Percentiles rank a stretch among this genome's conserved stretches.
Conservation (phyloP, 352 stramenopile species). For the Globisporangium viniferum region DNA sequence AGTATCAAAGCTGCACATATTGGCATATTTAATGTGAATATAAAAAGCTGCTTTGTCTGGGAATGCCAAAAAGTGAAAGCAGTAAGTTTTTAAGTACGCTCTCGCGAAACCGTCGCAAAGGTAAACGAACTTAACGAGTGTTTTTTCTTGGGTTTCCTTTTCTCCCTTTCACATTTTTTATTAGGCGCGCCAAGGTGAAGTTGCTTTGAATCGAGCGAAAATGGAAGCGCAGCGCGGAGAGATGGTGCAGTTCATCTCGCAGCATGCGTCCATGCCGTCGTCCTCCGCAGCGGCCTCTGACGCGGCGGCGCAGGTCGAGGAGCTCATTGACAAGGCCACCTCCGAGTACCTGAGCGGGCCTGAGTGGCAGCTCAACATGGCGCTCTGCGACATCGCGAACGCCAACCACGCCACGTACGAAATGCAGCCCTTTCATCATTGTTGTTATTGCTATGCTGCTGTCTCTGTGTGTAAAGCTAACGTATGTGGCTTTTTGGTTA, state of each 20-base stretch:
- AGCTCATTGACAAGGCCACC: slow-evolving; percentile 60
- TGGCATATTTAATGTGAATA: too few relatives aligned
- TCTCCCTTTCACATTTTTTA: background rate
- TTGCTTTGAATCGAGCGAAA: background rate
- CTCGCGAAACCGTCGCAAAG: too few relatives aligned
- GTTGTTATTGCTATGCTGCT: background rate
- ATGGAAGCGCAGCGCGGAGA: background rate
- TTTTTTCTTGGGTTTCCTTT: background rate
- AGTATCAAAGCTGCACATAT: too few relatives aligned
- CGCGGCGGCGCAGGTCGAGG: slow-evolving; percentile 26
- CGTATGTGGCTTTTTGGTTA: background rate
- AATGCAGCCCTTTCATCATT: background rate
- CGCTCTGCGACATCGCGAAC: slow-evolving; percentile 67
- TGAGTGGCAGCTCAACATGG: slow-evolving; percentile 76
- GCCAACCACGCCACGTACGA: slow-evolving; percentile 40
- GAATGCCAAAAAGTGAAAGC: too few relatives aligned
- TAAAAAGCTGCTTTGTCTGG: too few relatives aligned
- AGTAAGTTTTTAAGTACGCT: too few relatives aligned
- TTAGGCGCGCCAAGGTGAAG: background rate
- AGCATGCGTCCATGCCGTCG: slow-evolving; percentile 5
- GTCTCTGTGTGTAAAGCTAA: background rate
- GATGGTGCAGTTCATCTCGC: slow-evolving; percentile 5
- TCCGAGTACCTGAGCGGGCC: slow-evolving; percentile 40
- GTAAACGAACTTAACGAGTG: too few relatives aligned
- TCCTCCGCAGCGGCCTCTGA: background rate